These are phyloP conservation scores for Phytophthora pisi DNA, from an alignment of 352 stramenopile species.

Conservation along the genomic window DNA sequence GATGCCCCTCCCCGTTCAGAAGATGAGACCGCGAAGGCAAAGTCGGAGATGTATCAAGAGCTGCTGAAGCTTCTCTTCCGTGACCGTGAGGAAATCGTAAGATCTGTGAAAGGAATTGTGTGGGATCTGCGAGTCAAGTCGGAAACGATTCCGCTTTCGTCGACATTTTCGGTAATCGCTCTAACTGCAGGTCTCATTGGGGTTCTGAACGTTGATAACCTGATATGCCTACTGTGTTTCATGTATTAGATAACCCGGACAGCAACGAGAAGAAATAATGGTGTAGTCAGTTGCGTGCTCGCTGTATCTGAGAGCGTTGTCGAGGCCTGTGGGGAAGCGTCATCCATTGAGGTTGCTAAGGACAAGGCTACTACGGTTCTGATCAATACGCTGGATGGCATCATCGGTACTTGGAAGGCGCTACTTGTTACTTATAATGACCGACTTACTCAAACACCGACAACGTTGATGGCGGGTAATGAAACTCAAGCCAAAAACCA, in stretches of 20 bases:
- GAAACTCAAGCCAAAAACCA: slow-evolving; percentile 57
- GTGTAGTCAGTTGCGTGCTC: slow-evolving; percentile 40
- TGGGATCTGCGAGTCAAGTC: slow-evolving; percentile 45
- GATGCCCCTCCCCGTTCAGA: slow-evolving; percentile 27
- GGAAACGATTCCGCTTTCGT: slow-evolving; percentile 31
- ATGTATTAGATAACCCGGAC: slow-evolving; percentile 33
- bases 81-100: slow-evolving; percentile 46
- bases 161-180: slow-evolving; percentile 34
- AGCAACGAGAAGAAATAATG: slow-evolving; percentile 17
- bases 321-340: slow-evolving; percentile 34
- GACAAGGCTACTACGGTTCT: slow-evolving; percentile 39
- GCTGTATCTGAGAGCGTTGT: slow-evolving; percentile 42
- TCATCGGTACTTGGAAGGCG: slow-evolving; percentile 55
- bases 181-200: slow-evolving; percentile 1
- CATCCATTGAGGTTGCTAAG: slow-evolving; percentile 39
- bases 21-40: slow-evolving; percentile 44
- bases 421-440: slow-evolving; percentile 57
- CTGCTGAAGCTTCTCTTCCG: slow-evolving; percentile 61
- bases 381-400: slow-evolving; percentile 42
- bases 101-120: slow-evolving; percentile 37
- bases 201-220: neutral
- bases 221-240: slow-evolving; percentile 6
- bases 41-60: slow-evolving; percentile 66
- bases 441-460: slow-evolving; percentile 47
- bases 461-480: slow-evolving; percentile 70